Evolutionary conservation across 306 rosid genomes (phyloP).

Genomic region (Oxytropis ochrocephala): DNA sequence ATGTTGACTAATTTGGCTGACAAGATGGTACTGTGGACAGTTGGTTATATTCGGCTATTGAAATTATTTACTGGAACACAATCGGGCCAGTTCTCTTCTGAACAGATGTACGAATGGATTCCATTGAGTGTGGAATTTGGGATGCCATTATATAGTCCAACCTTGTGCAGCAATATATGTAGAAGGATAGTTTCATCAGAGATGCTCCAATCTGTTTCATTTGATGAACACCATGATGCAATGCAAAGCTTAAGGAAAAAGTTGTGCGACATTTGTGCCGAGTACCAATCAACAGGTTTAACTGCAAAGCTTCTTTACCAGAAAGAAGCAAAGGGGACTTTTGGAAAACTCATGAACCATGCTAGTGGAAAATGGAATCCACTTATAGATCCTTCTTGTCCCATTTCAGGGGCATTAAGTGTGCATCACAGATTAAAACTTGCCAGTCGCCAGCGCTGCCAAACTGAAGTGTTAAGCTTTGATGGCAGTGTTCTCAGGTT

Average conservation of each 20-base stretch:
- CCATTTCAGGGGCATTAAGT: slow-evolving; percentile 61
- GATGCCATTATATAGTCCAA: slow-evolving; percentile 84
- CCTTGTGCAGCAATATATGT: slow-evolving; percentile 64
- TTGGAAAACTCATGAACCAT: slow-evolving; percentile 52
- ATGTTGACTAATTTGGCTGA: slow-evolving; percentile 54
- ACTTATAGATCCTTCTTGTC: slow-evolving; percentile 73
- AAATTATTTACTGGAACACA: slow-evolving; percentile 64
- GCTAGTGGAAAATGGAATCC: slow-evolving; percentile 94
- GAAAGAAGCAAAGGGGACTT: slow-evolving; percentile 58
- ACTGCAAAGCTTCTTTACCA: slow-evolving; percentile 84
- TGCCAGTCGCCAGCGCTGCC: slow-evolving; percentile 57
- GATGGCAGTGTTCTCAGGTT: slow-evolving; percentile 89
- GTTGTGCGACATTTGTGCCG: slow-evolving; percentile 72
- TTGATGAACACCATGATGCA: slow-evolving; percentile 69
- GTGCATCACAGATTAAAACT: slow-evolving; percentile 69
- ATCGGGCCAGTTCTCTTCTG: slow-evolving; percentile 34
- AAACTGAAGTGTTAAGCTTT: slow-evolving; percentile 83
- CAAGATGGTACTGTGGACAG: slow-evolving; percentile 67
- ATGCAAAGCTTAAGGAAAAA: slow-evolving; percentile 78
- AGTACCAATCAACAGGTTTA: slow-evolving; percentile 80
- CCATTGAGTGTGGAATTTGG: slow-evolving; percentile 92
- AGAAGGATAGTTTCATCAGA: slow-evolving; percentile 73
- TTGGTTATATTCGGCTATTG: slow-evolving; percentile 81
- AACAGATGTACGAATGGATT: slow-evolving; percentile 79
- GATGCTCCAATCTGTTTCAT: slow-evolving; percentile 70